Evolutionary conservation across 1,139 yeast genomes (phyloP), one percentile per base, ranked within the genome.

Genomic region (Geotrichum fermentans): DNA sequence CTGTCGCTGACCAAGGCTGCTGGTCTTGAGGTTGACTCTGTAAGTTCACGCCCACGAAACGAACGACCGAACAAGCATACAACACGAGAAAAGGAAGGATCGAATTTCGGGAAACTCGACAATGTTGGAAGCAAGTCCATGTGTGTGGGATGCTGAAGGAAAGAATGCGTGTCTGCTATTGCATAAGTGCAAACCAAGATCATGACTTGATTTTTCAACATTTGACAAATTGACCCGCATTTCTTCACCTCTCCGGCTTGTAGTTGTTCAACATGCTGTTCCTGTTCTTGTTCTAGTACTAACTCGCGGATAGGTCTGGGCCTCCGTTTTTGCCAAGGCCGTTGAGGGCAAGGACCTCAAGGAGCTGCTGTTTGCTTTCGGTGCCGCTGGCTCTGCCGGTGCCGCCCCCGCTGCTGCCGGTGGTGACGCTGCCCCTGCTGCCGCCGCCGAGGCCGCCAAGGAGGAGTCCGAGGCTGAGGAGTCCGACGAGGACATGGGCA

Each of bases 311-410:
- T 60, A 74, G 75, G 79, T 87, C 78, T 90, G 97, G 97, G 86
- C 96, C 69, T 89, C 86, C 68, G 81, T 86, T 68, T 92, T 78
- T 79, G 94, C 97, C 69, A 85, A 87, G 80, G 97, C 97, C 72
- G 81, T 92, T 69, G 95, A 84, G 75, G 97, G 97, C 73, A 86
- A 87, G 80, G 82, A 90, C 82, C 77, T 92, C 73, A 90, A 90
- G 82, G 90, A 86, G 69, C 78, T 88, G 71, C 79, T 87, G 71
- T 79, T 81, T 75, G 83, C 86, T 70, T 79, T 87, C 75, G 82
- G 87, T 67, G 73, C 79, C 60, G 81, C 79, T 64, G 79, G 83
- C 64, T 75, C 43, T 18, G 87, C 94, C 67, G 86, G 87, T 70
- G 77, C 84, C 62, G 78, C 82, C 63, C 74, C 82, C 57, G 77